Conservation (phyloP, 2,329 filamentous ascomycete species). For the Tolypocladium paradoxum region DNA sequence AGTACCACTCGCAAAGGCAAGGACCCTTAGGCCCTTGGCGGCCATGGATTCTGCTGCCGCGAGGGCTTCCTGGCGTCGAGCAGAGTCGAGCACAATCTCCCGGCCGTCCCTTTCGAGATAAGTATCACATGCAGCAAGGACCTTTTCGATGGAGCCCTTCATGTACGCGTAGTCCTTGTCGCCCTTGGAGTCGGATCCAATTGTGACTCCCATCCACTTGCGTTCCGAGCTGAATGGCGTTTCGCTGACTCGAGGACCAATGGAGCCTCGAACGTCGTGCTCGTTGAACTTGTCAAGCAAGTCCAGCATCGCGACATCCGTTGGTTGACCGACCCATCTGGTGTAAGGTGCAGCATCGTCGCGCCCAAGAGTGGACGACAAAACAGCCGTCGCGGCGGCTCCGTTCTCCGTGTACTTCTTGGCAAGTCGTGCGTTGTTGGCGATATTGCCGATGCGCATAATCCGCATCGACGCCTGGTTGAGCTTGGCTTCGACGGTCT, state of each 20-base stretch:
- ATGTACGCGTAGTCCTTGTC: slow-evolving; percentile 82
- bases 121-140: slow-evolving; percentile 79
- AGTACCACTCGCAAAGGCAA: slow-evolving; percentile 84
- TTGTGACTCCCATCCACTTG: slow-evolving; percentile 98
- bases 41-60: slow-evolving; percentile 81
- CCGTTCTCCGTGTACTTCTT: slow-evolving; percentile 59
- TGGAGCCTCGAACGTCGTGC: slow-evolving; percentile 77
- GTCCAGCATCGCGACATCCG: slow-evolving; percentile 94
- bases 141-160: slow-evolving; percentile 85
- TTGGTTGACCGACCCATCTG: slow-evolving; percentile 93
- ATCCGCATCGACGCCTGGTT: slow-evolving; percentile 70
- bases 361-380: slow-evolving; percentile 68
- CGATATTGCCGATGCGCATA: slow-evolving; percentile 86
- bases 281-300: slow-evolving; percentile 84
- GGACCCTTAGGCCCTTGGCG: slow-evolving; percentile 74
- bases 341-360: slow-evolving; percentile 57
- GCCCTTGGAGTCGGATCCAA: slow-evolving; percentile 48
- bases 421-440: slow-evolving; percentile 82
- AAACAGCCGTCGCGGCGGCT: slow-evolving; percentile 59
- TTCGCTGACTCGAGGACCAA: slow-evolving; percentile 73
- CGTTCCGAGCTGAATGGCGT: slow-evolving; percentile 93
- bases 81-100: slow-evolving; percentile 74
- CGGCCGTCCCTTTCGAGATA: slow-evolving; percentile 80
- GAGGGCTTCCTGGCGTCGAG: slow-evolving; percentile 61
- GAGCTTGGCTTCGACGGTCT: slow-evolving; percentile 44